Conservation (phyloP, 257 asterid genomes). For the Lycium barbarum region DNA sequence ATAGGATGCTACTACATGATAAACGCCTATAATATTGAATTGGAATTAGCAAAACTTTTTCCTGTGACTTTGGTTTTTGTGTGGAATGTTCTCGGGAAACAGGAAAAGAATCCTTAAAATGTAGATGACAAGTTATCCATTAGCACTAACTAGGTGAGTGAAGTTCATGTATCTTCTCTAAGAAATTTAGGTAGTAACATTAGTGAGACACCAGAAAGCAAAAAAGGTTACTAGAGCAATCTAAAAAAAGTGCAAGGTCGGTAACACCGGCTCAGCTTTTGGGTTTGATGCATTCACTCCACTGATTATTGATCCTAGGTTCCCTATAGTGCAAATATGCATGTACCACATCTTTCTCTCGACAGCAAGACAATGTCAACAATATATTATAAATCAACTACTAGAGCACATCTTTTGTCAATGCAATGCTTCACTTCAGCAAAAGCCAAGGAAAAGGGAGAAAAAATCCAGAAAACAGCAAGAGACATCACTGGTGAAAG, state of each 20-base stretch:
- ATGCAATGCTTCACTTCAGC: neutral
- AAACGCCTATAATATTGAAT: neutral
- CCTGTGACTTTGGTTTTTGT: neutral
- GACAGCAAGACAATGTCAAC: neutral
- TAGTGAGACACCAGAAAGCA: neutral
- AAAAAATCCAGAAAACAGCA: neutral
- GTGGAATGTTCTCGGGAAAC: neutral
- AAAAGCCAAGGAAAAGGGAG: neutral
- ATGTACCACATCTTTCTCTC: neutral
- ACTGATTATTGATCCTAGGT: neutral
- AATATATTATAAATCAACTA: neutral
- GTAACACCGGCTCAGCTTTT: neutral
- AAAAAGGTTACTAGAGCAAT: neutral
- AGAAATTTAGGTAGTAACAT: neutral
- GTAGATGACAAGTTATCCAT: neutral
- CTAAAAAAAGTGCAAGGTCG: neutral
- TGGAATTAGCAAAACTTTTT: neutral
- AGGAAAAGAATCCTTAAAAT: constrained; percentile 15
- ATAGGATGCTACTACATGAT: neutral
- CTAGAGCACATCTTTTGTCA: neutral
- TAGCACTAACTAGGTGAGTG: neutral
- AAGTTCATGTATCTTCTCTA: neutral
- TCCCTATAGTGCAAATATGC: neutral
- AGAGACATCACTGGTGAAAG: neutral
- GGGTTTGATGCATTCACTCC: neutral